Base-by-base conservation (phyloP, 1,284 basidiomycete genomes). In the Trametes polyzona region DNA sequence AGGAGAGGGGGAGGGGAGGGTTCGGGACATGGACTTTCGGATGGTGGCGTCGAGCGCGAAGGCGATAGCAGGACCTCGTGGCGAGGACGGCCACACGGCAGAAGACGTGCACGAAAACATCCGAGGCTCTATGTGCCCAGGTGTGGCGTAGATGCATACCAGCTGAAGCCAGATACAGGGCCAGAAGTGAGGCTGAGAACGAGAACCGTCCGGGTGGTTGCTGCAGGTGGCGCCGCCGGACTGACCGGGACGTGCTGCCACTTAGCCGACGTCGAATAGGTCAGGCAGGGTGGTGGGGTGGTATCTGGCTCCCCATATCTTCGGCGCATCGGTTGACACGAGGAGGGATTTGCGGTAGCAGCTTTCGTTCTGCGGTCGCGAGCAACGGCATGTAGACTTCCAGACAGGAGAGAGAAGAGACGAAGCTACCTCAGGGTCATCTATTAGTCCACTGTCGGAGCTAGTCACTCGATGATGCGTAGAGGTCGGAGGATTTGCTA, bases 1-100 rank as follows among this genome's bases (percentile, higher is more conserved):
- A 41, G 42, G 35, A n/a, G n/a, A n/a, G 49, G 26, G 16, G 39
- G 30, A 16, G 7, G 11, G 24, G 3, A 32, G 26, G 50, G 27
- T 53, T 46, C 44, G 35, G 36, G 26, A 10, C 44, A n/a, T 40
- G 52, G 46, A 54, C n/a, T 48, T 53, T 55, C 53, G 30, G 53
- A 55, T 55, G 46, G 53, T 48, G 53, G 53, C 53, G 53, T 55
- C 23, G 46, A 30, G 21, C 5, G 14, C 39, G 29, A 29, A 17
- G 36, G 24, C 39, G 21, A 37, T 29, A 27, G 33, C 33, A 35
- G 41, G 12, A 42, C 41, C 41, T 23, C 41, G 16, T 42, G 46
- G 2, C 46, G 36, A 17, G 24, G 24, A 21, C 23, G 30, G 12
- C 27, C 19, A 33, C 26, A 36, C 53, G 53, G 53, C 53, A 37